Conservation (phyloP, 1,284 basidiomycete species). For the Trichosporon sp. region DNA sequence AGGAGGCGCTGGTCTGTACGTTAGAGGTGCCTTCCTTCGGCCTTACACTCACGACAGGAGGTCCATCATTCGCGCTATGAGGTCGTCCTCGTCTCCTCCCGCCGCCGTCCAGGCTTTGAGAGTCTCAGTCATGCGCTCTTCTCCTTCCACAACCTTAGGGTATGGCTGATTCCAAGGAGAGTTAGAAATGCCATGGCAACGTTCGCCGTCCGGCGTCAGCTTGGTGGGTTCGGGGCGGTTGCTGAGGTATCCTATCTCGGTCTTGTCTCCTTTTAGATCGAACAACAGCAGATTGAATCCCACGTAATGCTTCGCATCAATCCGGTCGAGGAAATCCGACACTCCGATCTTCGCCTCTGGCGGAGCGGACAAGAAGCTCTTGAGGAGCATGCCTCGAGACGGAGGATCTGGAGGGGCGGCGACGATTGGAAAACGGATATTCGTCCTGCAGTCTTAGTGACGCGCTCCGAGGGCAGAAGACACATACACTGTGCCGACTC, state of each 20-base stretch:
- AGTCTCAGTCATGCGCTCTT: constrained; percentile 24
- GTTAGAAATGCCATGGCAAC: constrained; percentile 35
- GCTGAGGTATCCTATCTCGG: constrained; percentile 32
- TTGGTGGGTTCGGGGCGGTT: constrained; percentile 31
- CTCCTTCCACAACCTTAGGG: constrained; percentile 39
- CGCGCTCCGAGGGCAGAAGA: neutral
- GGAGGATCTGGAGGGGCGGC: constrained; percentile 24
- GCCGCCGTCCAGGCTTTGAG: constrained; percentile 23
- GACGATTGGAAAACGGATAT: constrained; percentile 31
- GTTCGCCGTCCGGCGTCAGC: constrained; percentile 4
- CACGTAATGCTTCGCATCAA: constrained; percentile 28
- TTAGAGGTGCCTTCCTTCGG: no score
- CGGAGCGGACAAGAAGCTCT: constrained; percentile 25
- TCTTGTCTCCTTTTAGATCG: constrained; percentile 21
- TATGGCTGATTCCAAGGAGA: constrained; percentile 35
- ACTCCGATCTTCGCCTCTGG: constrained; percentile 12
- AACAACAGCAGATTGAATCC: constrained; percentile 47
- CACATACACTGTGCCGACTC: constrained; percentile 41
- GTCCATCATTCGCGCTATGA: constrained; percentile 35
- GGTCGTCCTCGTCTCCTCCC: constrained; percentile 13
- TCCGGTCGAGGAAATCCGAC: constrained; percentile 22
- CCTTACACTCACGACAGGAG: constrained; percentile 33
- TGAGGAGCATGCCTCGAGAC: constrained; percentile 36
- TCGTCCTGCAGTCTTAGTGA: constrained; percentile 31
- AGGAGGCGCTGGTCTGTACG: constrained; percentile 8